These are phyloP conservation scores for Angomonas deanei DNA, from an alignment of 208 protist genomes.

Conservation along the genomic window DNA sequence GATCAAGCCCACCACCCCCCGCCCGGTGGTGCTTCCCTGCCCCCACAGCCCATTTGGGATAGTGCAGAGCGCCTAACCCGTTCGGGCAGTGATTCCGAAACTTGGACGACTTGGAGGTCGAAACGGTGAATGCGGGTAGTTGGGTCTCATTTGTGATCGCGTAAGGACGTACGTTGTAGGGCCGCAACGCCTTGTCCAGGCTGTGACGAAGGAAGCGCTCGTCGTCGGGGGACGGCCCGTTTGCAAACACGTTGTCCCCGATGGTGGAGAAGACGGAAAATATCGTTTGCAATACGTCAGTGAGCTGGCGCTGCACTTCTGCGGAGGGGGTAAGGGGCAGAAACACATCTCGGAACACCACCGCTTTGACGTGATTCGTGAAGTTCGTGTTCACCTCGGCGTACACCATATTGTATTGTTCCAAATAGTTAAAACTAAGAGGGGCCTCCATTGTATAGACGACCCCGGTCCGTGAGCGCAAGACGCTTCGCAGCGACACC, in stretches of 20 bases:
- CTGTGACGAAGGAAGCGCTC: background rate
- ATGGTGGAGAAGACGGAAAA: background rate
- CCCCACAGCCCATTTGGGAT: too few relatives aligned
- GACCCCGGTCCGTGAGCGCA: background rate
- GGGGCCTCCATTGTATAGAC: slow-evolving; percentile 27
- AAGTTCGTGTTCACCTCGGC: slow-evolving; percentile 31
- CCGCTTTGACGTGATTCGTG: slow-evolving; percentile 30
- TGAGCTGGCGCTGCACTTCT: background rate
- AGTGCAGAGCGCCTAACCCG: too few relatives aligned
- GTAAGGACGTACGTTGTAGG: too few relatives aligned
- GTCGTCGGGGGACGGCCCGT: background rate
- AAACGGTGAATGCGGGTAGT: too few relatives aligned
- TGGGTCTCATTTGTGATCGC: too few relatives aligned
- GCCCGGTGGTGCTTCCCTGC: too few relatives aligned
- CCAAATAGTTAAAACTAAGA: slow-evolving; percentile 48
- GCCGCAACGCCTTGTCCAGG: too few relatives aligned
- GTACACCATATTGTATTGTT: slow-evolving; percentile 69
- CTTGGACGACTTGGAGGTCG: too few relatives aligned
- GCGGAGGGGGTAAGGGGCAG: slow-evolving; percentile 18
- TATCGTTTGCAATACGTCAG: background rate
- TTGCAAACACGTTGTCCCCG: background rate
- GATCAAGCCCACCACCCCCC: too few relatives aligned
- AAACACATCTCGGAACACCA: slow-evolving; percentile 43
- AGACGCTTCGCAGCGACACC: background rate
- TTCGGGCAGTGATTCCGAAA: too few relatives aligned